A percentile compares a stretch with the other conserved stretches of the same genome.
Conservation (phyloP, 2,329 filamentous ascomycete species). For the Podosphaera aphanis region DNA sequence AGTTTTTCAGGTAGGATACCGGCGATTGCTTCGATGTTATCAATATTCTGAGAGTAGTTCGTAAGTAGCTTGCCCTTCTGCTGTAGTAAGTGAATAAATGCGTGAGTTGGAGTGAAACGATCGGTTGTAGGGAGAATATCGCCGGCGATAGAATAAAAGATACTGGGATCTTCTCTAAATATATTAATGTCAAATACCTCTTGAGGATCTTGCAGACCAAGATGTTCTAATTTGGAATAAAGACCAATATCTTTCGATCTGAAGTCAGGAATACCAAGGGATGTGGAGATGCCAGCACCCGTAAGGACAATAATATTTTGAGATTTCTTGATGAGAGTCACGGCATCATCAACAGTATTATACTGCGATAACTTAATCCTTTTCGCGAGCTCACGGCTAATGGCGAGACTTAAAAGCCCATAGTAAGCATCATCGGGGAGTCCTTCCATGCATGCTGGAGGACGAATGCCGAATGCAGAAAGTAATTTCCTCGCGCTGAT, state of each 20-base stretch:
- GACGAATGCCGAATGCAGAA: conserved; percentile 60
- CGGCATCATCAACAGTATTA: conserved; percentile 76
- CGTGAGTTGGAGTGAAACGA: conserved; percentile 74
- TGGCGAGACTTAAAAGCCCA: conserved; percentile 48
- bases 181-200: conserved; percentile 83
- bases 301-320: conserved; percentile 84
- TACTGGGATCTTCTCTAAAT: conserved; percentile 65
- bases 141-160: conserved; percentile 80
- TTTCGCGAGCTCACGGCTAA: conserved; percentile 60
- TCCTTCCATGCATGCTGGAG: conserved; percentile 51
- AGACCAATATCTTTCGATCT: conserved; percentile 80
- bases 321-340: conserved; percentile 45
- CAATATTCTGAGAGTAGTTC: conserved; percentile 97
- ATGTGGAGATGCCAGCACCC: conserved; percentile 89
- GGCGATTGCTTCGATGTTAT: conserved; percentile 76
- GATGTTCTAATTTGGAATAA: conserved; percentile 60
- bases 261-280: conserved; percentile 90
- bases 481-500: conserved; percentile 65
- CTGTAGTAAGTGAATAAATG: conserved; percentile 77
- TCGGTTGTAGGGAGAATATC: conserved; percentile 68
- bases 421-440: conserved; percentile 53
- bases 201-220: conserved; percentile 60
- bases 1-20: conserved; percentile 63
- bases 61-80: conserved; percentile 74
- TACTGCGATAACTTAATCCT: conserved; percentile 56